Percentiles rank a stretch among this genome's conserved stretches.
Evolutionary conservation across 2,329 filamentous ascomycete genomes (phyloP).

Genomic region (Pezicula neosporulosa): DNA sequence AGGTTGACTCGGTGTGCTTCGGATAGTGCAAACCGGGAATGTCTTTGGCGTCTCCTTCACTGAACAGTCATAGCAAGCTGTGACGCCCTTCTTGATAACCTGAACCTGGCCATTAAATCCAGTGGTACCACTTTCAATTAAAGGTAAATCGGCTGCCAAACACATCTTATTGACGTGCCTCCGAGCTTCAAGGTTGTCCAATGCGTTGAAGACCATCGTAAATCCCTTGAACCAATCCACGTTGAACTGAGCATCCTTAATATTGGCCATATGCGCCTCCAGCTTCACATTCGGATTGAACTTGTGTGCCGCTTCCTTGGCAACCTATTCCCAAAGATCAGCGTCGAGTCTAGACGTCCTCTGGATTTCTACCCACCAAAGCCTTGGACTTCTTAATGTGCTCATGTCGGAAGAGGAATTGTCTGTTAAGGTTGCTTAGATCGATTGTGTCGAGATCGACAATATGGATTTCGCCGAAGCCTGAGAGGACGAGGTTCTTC

Average conservation of each 20-base stretch:
- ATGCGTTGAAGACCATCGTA: constrained; percentile 87
- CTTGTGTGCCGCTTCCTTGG: constrained; percentile 82
- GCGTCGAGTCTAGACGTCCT: background rate
- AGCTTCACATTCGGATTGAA: constrained; percentile 91
- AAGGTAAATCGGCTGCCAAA: constrained; percentile 79
- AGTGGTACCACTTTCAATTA: constrained; percentile 95
- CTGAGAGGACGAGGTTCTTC: constrained; percentile 90
- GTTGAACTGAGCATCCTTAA: constrained; percentile 85
- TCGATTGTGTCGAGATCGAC: constrained; percentile 99
- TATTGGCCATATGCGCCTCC: constrained; percentile 87
- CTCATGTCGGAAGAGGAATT: constrained; percentile 94
- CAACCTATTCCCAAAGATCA: constrained; percentile 56
- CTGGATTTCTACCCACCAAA: constrained; percentile 53
- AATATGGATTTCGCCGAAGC: constrained; percentile 90
- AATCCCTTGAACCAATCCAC: constrained; percentile 86
- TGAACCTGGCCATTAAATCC: constrained; percentile 98
- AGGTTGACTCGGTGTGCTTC: constrained; percentile 91
- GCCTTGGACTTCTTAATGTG: constrained; percentile 98
- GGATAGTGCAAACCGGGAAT: constrained; percentile 94
- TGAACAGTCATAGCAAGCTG: constrained; percentile 95
- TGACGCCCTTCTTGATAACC: constrained; percentile 87
- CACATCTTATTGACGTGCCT: constrained; percentile 98
- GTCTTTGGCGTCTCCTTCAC: constrained; percentile 87
- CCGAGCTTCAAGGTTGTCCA: constrained; percentile 92
- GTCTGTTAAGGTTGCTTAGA: constrained; percentile 93